A percentile compares a stretch with the other conserved stretches of the same genome.
Conservation (phyloP, 805 yeast genomes). For the Ogataea nonfermentans region DNA sequence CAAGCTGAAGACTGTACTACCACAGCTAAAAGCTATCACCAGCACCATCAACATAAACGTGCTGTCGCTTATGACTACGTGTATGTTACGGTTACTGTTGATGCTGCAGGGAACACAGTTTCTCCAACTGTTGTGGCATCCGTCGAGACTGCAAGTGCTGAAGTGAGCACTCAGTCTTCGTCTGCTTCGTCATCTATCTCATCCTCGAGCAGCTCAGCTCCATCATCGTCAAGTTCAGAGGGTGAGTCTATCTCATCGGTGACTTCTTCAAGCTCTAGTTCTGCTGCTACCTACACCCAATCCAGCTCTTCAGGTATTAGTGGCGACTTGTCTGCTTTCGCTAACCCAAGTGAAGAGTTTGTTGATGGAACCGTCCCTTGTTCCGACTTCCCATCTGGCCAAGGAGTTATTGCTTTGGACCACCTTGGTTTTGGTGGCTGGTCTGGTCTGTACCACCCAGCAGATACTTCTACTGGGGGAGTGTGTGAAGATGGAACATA, state of each 20-base stretch:
- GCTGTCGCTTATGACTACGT: constrained; percentile 48
- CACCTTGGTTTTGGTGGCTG: constrained; percentile 74
- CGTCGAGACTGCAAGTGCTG: constrained; percentile 20
- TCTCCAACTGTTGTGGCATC: constrained; percentile 33
- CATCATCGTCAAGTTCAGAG: constrained; percentile 1
- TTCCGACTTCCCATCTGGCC: constrained; percentile 70
- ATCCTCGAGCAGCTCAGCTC: constrained; percentile 26
- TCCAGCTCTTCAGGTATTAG: constrained; percentile 37
- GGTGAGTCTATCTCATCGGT: constrained; percentile 29
- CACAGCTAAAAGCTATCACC: constrained; percentile 42
- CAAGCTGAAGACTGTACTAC: constrained; percentile 44
- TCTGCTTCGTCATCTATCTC: constrained; percentile 19
- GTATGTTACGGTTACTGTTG: constrained; percentile 54
- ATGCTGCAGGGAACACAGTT: constrained; percentile 46
- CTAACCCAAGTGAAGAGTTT: constrained; percentile 59
- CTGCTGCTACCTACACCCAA: constrained; percentile 26
- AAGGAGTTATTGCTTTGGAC: constrained; percentile 78
- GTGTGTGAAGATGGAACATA: constrained; percentile 64
- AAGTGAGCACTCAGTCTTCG: constrained; percentile 29
- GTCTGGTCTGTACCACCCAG: constrained; percentile 38
- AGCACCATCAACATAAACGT: constrained; percentile 61
- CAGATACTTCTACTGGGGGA: constrained; percentile 48
- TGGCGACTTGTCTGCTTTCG: constrained; percentile 61
- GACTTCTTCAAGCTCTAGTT: constrained; percentile 34
- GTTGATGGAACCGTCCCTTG: constrained; percentile 72